A percentile compares a stretch with the other conserved stretches of the same genome.
phyloP scores from a whole-genome alignment of 805 yeast genomes.

The Metschnikowia anglica region DNA sequence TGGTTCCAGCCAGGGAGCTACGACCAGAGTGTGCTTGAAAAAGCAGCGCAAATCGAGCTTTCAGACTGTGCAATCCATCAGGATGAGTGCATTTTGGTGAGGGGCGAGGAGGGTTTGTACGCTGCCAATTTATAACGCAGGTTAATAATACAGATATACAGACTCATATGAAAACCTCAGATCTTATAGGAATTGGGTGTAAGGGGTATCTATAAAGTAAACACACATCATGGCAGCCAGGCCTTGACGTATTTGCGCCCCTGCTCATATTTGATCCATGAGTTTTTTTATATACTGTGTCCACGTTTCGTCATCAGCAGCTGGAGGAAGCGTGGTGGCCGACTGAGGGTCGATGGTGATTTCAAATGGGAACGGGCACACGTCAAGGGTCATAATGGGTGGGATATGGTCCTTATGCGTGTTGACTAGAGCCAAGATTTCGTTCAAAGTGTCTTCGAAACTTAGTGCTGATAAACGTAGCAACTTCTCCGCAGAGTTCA shows the following conservation, averaged over 20 bases:
- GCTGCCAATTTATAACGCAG: slow-evolving; percentile 35
- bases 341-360: slow-evolving; percentile 27
- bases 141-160: slow-evolving; percentile 1
- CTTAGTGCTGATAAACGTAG: slow-evolving; percentile 33
- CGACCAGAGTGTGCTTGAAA: slow-evolving; percentile 48
- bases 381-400: slow-evolving; percentile 64
- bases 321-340: slow-evolving; percentile 13
- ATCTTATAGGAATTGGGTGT: not conserved
- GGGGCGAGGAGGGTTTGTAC: slow-evolving; percentile 55
- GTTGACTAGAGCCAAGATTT: slow-evolving; percentile 55
- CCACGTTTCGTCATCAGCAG: slow-evolving; percentile 38
- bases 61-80: slow-evolving; percentile 38
- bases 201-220: not conserved
- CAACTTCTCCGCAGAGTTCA: slow-evolving; percentile 26
- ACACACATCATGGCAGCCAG: not conserved
- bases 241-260: not conserved
- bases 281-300: slow-evolving; percentile 32
- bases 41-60: slow-evolving; percentile 37
- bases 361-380: slow-evolving; percentile 59
- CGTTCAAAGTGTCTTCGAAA: slow-evolving; percentile 41
- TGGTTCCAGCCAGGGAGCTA: slow-evolving; percentile 89
- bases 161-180: not conserved
- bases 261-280: slow-evolving; percentile 15
- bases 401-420: slow-evolving; percentile 67
- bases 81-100: slow-evolving; percentile 69